These are phyloP conservation scores for Dittrichia graveolens DNA, from an alignment of 129 eudicot genomes.

Conservation along the genomic window DNA sequence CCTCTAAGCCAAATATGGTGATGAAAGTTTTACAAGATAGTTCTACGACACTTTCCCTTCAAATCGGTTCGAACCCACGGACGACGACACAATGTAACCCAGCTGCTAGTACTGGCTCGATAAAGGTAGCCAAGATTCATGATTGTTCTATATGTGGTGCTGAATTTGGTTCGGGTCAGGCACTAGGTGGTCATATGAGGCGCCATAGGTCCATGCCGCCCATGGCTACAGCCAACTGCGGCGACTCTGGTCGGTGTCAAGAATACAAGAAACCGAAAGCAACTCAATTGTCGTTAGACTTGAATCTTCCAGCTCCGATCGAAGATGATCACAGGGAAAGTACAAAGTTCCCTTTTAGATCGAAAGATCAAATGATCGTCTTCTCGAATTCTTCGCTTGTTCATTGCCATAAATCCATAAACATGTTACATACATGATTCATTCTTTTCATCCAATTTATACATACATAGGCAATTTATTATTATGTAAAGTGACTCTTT, in stretches of 20 bases:
- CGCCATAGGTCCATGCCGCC: slow-evolving; percentile 61
- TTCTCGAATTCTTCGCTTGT: slow-evolving; percentile 66
- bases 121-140: slow-evolving; percentile 52
- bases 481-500: slow-evolving; percentile 36
- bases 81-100: not conserved
- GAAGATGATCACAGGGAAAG: slow-evolving; percentile 45
- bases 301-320: slow-evolving; percentile 73
- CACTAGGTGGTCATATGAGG: slow-evolving; percentile 95
- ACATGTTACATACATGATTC: slow-evolving; percentile 10
- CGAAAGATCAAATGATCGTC: slow-evolving; percentile 57
- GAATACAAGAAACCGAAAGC: slow-evolving; percentile 53
- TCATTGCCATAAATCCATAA: slow-evolving; percentile 52
- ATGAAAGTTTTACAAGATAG: slow-evolving; percentile 4
- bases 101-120: slow-evolving; percentile 23
- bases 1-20: slow-evolving; percentile 43
- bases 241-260: slow-evolving; percentile 27
- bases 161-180: slow-evolving; percentile 80
- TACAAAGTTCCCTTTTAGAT: slow-evolving; percentile 49
- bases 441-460: slow-evolving; percentile 9
- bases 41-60: slow-evolving; percentile 48
- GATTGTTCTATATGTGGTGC: slow-evolving; percentile 90
- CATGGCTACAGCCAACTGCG: slow-evolving; percentile 14
- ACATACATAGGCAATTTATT: slow-evolving; percentile 10
- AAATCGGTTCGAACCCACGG: slow-evolving; percentile 32
- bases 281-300: slow-evolving; percentile 54